A percentile compares a stretch with the other conserved stretches of the same genome.
These are phyloP conservation scores for Chenopodium suecicum DNA, from an alignment of 148 eudicot species.

Conservation along the genomic window DNA sequence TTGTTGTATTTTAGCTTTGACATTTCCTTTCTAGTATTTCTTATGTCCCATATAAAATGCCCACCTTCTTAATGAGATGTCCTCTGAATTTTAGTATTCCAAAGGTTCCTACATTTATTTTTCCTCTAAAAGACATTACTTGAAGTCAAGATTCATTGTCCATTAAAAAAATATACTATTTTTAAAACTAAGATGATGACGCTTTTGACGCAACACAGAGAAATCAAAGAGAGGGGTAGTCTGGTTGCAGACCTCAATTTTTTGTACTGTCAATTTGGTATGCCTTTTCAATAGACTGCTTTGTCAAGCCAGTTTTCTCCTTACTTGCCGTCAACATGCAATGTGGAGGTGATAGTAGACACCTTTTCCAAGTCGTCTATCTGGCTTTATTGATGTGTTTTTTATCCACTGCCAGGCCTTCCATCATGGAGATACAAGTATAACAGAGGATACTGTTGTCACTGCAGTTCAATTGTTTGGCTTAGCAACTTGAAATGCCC, in stretches of 20 bases:
- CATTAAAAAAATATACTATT: not conserved
- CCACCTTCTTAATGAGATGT: not conserved
- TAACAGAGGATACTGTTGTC: slow-evolving; percentile 64
- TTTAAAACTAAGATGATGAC: not conserved
- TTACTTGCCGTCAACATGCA: not conserved
- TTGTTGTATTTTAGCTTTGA: not conserved
- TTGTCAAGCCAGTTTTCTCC: not conserved
- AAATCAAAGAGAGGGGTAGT: not conserved
- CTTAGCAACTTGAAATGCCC: slow-evolving; percentile 47
- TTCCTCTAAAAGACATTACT: not conserved
- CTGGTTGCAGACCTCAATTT: not conserved
- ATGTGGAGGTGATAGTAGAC: not conserved
- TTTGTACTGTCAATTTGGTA: not conserved
- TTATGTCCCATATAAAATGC: not conserved
- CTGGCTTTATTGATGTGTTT: not conserved
- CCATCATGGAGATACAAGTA: slow-evolving; percentile 43
- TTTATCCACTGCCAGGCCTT: slow-evolving; percentile 40
- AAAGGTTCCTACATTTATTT: not conserved
- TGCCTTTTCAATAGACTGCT: not conserved
- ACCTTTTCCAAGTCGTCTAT: no score
- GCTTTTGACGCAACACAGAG: not conserved
- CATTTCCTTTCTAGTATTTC: not conserved
- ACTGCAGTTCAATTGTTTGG: slow-evolving; percentile 66
- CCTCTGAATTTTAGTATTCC: not conserved
- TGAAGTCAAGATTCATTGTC: not conserved